phyloP scores from a whole-genome alignment of 352 stramenopile genomes.

The Globisporangium nagaii region DNA sequence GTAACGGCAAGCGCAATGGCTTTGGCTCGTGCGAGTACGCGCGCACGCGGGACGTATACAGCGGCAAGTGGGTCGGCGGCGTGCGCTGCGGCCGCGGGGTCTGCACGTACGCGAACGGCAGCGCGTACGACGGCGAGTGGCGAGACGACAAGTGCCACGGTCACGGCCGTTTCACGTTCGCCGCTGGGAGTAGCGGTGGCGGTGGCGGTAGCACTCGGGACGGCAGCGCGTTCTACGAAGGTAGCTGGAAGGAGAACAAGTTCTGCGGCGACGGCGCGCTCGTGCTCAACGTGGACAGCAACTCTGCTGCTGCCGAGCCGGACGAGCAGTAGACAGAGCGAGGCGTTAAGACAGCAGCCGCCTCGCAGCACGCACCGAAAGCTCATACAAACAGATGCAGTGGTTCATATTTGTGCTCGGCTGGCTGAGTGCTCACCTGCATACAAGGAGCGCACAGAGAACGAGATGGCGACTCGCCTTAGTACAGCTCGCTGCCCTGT shows the following conservation, averaged over 20 bases:
- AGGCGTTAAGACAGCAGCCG: no score
- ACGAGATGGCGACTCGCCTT: no score
- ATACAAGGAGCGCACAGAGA: no score
- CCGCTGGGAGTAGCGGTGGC: slow-evolving; percentile 5
- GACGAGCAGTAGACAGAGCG: no score
- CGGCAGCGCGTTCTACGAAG: slow-evolving; percentile 74
- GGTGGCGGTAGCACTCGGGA: neutral
- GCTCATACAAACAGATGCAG: no score
- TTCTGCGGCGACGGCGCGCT: slow-evolving; percentile 71
- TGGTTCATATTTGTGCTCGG: no score
- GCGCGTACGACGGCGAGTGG: slow-evolving; percentile 81
- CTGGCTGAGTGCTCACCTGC: no score
- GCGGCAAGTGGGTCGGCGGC: slow-evolving; percentile 84
- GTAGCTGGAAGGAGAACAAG: slow-evolving; percentile 72
- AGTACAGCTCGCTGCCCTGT: slow-evolving; percentile 31
- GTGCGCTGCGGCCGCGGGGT: slow-evolving; percentile 54
- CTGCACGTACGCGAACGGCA: slow-evolving; percentile 58
- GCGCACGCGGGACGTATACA: slow-evolving; percentile 54
- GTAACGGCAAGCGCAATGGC: slow-evolving; percentile 78
- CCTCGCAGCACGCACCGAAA: no score
- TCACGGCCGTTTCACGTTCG: slow-evolving; percentile 62
- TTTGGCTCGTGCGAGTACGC: slow-evolving; percentile 64
- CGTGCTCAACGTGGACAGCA: slow-evolving; percentile 37
- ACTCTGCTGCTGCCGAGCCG: neutral
- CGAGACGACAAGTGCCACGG: slow-evolving; percentile 77